Evolutionary conservation across 2,329 filamentous ascomycete genomes (phyloP).

Genomic region (Arthroderma uncinatum): DNA sequence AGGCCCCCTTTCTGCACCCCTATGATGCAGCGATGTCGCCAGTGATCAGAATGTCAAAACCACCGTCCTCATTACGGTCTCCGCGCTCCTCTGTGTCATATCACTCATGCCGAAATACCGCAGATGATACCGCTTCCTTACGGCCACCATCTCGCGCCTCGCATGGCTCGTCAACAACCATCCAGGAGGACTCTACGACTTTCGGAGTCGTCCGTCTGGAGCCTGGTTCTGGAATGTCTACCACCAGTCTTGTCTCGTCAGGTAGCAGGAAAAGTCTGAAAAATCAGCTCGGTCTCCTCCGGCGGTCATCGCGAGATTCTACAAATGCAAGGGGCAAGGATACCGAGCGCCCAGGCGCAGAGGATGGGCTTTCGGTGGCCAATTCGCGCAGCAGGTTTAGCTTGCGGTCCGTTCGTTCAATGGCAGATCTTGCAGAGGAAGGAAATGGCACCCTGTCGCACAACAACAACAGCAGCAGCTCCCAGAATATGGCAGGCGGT

Average conservation of each 20-base stretch:
- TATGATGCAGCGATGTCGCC: slow-evolving; percentile 55
- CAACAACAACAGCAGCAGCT: too few species aligned
- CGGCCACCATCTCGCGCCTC: slow-evolving; percentile 31
- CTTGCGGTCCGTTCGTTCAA: slow-evolving; percentile 32
- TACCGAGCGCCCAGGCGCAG: slow-evolving; percentile 23
- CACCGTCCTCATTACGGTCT: slow-evolving; percentile 62
- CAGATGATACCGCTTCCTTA: slow-evolving; percentile 30
- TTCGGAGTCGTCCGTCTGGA: slow-evolving; percentile 34
- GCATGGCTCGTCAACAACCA: slow-evolving; percentile 24
- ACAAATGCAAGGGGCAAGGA: slow-evolving; percentile 24
- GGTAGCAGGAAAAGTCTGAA: slow-evolving; percentile 32
- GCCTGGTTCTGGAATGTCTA: slow-evolving; percentile 29
- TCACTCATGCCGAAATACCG: slow-evolving; percentile 40
- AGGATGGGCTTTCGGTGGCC: slow-evolving; percentile 25
- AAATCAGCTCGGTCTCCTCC: slow-evolving; percentile 25
- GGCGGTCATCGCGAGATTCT: slow-evolving; percentile 30
- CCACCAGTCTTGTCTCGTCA: slow-evolving; percentile 31
- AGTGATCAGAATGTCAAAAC: slow-evolving; percentile 69
- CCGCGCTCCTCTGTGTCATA: slow-evolving; percentile 53
- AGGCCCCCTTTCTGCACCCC: slow-evolving; percentile 40
- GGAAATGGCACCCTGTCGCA: slow-evolving; percentile 5
- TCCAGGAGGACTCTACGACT: slow-evolving; percentile 24
- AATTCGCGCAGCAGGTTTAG: slow-evolving; percentile 29
- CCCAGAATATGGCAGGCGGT: neutral
- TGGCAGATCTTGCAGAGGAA: slow-evolving; percentile 35